Evolutionary conservation across 495 filamentous ascomycete genomes (phyloP), one percentile per base, ranked within the genome.

Genomic region (Podospora pseudoanserina): DNA sequence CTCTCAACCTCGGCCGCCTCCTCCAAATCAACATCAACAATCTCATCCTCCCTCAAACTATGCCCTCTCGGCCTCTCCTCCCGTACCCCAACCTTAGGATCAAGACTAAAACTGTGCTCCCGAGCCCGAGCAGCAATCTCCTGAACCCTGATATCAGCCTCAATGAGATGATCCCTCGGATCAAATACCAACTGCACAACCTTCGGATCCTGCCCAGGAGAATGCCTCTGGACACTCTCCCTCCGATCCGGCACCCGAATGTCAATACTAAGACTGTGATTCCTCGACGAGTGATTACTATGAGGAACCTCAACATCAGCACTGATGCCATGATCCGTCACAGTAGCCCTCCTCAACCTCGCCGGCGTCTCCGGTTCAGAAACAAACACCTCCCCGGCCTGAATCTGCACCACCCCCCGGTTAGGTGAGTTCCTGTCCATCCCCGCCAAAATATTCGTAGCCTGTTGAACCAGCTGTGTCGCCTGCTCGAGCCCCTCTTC

Each of bases 41-140:
- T 58, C 55, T 58, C 55, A 26, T 58, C 55, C 55, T 19, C n/a
- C 55, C 23, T 26, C 55, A 58, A 26, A 58, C 23, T 58, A 26
- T 58, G 55, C 4, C 23, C 55, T 11, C 55, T 19, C 18, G 23
- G n/a, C 5, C 6, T 5, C 55, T 20, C 23, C 3, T 58, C 55
- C 5, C n/a, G 55, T 19, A 58, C 55, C n/a, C n/a, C n/a, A 19
- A 58, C 23, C 5, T 26, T 19, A 3, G 7, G n/a, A 15, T 58
- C 55, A 49, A 49, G 6, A 49, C 62, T 65, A 57, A 69, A 16
- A 16, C 56, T 69, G 53, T 72, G 70, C 56, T 68, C 57, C 20
- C 20, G 49, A 59, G 61, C 34, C 32, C 18, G n/a, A 3, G 30
- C 34, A 44, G 53, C 23, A 1, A 49, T 19, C 19, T 19, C 15